Base-by-base conservation (phyloP, 2,329 filamentous ascomycete genomes). In the Rugonectria rugulosa region DNA sequence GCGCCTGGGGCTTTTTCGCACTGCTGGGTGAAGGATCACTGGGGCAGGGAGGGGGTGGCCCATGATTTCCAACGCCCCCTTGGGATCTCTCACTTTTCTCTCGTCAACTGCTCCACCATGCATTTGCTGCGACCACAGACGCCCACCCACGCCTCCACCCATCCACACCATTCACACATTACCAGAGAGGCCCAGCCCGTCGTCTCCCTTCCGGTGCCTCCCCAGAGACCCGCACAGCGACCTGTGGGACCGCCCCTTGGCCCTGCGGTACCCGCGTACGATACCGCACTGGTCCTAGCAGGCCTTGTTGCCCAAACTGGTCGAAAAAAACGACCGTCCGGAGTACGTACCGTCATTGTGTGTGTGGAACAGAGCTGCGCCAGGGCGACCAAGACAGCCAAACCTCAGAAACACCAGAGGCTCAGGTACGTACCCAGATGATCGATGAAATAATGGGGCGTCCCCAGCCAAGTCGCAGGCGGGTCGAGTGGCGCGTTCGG, bases 401-500 rank as follows among this genome's bases (percentile, higher is more conserved):
- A 27, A 27, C 24, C 11, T 32, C 45, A 27, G 37, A 48, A 48
- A 43, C 43, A 37, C 44, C 40, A 55, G 45, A 44, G 24, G 20
- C 38, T 32, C 41, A 24, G 26, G 47, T 64, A 64, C 63, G 63
- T 66, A 64, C 41, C 51, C 17, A 40, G 43, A 55, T 54, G 54
- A 58, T 45, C 53, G 53, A 65, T 61, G 61, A 66, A 61, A 59
- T 59, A 64, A 66, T 65, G 63, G 63, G 57, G 63, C 59, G 52
- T 36, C 57, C 55, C 63, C 55, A 55, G 58, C 48, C 54, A 37
- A 53, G 38, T 47, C 29, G 41, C 31, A 47, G 51, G 54, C 47
- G 56, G 63, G 51, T 58, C 62, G n/a, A 61, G 57, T 67, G 61
- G 64, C 65, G 62, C 56, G 60, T 66, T 66, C 63, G 59, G 64